Conservation (phyloP, 345 rosid species). For the Linum trigynum region DNA sequence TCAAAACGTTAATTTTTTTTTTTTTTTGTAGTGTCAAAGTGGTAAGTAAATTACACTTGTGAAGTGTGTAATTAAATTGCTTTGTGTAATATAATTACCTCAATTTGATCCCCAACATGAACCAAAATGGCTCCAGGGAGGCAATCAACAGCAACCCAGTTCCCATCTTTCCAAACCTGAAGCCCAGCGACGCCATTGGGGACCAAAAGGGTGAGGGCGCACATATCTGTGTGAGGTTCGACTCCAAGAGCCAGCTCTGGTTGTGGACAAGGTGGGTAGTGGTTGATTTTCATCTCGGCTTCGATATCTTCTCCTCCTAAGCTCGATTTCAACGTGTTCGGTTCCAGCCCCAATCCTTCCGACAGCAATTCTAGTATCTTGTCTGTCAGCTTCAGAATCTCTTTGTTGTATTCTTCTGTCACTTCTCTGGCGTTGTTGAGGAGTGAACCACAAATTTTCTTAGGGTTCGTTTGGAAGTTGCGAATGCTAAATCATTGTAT, state of each 20-base stretch:
- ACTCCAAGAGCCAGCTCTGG: conserved; percentile 50
- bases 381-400: conserved; percentile 24
- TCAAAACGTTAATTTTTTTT: no score
- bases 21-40: no score
- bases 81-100: no score
- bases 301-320: conserved; percentile 36
- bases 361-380: conserved; percentile 33
- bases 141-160: conserved; percentile 41
- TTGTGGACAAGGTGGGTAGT: conserved; percentile 57
- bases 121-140: conserved; percentile 32
- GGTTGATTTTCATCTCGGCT: conserved; percentile 44
- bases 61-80: no score
- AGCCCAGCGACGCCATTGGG: conserved; percentile 46
- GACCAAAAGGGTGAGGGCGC: conserved; percentile 42
- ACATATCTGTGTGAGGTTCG: conserved; percentile 55
- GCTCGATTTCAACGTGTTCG: conserved; percentile 13
- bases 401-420: conserved; percentile 35
- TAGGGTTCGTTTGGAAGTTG: no score
- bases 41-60: no score
- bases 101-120: conserved; percentile 43
- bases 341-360: conserved; percentile 34
- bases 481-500: no score
- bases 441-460: not conserved
- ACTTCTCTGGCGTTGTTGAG: conserved; percentile 32
- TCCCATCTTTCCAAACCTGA: conserved; percentile 40